Base-by-base conservation (phyloP, 2,329 filamentous ascomycete species). In the Fusarium veterinarium region DNA sequence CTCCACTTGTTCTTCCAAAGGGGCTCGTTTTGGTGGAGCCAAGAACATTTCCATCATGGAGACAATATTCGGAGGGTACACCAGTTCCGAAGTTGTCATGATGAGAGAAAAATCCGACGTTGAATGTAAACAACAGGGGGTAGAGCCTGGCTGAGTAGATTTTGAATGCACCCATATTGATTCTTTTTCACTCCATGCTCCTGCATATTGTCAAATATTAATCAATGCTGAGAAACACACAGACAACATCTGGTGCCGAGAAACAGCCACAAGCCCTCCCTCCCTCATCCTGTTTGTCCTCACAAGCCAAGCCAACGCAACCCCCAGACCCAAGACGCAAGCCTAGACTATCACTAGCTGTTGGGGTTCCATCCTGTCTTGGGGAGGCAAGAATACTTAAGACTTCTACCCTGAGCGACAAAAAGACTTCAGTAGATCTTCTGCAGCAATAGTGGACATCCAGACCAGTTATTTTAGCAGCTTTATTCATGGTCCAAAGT, bases 81-180 rank as follows among this genome's bases (percentile, higher is more conserved):
- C 14, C 46, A 59, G 33, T 59, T 61, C 64, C 40, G 61, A 44
- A 72, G 70, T 70, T 73, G 69, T 73, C 70, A 72, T 73, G 70
- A 72, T 62, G 69, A 57, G 60, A 49, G 49, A 59, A 45, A 61
- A 45, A 45, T 52, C 45, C 46, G 23, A 33, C 28, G 45, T 13
- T 28, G 40, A 31, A 68, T 38, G 56, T 64, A 35, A 57, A 42
- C 23, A 62, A 45, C 35, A 56, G 25, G 33, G 33, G 41, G 13
- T 28, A 48, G 33, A 45, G 33, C 51, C 46, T 57, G 33, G 42
- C 49, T 30, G 37, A 23, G 7, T 20, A 61, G 56, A 67, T 62
- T 31, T 62, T 40, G 52, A 53, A 44, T 63, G 41, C n/a, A 51
- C 30, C 40, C 28, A 48, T 35, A 46, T 60, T 61, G 31, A 57